Evolutionary conservation across 2,329 filamentous ascomycete species (phyloP), one percentile per base, ranked within the genome.

Genomic region (Phyllachora maydis): DNA sequence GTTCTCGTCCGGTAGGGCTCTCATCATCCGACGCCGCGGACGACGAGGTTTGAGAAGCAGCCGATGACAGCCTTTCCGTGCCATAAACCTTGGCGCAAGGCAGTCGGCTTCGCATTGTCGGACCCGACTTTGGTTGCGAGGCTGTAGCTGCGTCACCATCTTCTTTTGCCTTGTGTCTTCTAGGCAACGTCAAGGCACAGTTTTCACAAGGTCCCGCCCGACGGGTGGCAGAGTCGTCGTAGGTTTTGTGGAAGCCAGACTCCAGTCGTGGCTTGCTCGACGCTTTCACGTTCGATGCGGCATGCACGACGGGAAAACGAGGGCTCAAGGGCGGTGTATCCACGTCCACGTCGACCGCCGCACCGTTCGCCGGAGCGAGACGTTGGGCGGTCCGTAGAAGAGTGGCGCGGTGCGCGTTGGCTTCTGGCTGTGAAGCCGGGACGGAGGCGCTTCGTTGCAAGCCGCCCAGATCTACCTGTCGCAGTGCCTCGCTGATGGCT

Each of bases 121-220:
- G 66, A 2, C 35, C 32, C 11, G 32, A 32, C n/a, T 37, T 33
- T 6, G 31, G 28, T 15, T 25, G 27, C 10, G 32, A 24, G 11
- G 32, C 32, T 7, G 54, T 52, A n/a, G 50, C 49, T 3, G 40
- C 36, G n/a, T 55, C 51, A 16, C 40, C 42, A 26, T 43, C 45
- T 14, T 26, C n/a, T n/a, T n/a, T n/a, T n/a, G n/a, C 32, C 26
- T 46, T 39, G 26, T 54, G 52, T 23, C 50, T 49, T 34, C 54
- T 54, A 0, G 69, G 69, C 6, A 75, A 45, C 1, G 67, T 74
- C 36, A 75, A 56, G 28, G 68, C 67, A 40, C 69, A 75, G 42
- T 73, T 75, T 30, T 71, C 64, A 40, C 69, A 75, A 12, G 68
- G 67, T 6, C 59, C 63, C 24, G 67, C 64, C 28, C 62, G 59